Evolutionary conservation across 805 yeast species (phyloP).

Genomic region (Saturnispora hagleri): DNA sequence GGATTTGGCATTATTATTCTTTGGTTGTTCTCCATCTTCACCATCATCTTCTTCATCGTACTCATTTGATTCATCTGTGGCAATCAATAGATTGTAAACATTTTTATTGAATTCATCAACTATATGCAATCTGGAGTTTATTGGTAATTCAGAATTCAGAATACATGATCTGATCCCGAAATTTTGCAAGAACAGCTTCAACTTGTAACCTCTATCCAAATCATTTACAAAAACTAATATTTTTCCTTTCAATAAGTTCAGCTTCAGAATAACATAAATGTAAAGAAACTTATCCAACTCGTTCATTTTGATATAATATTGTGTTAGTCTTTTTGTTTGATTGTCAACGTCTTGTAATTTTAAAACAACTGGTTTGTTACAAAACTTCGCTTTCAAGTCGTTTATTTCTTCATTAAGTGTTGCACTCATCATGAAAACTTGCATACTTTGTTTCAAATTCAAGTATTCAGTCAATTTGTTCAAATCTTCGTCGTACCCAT

Average conservation of each 20-base stretch:
- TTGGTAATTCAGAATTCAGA: constrained; percentile 84
- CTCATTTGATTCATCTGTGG: constrained; percentile 83
- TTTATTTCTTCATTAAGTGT: constrained; percentile 83
- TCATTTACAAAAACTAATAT: constrained; percentile 85
- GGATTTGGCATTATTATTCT: constrained; percentile 23
- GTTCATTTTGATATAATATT: constrained; percentile 75
- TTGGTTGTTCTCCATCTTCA: constrained; percentile 31
- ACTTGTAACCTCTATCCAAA: constrained; percentile 89
- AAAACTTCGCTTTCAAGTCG: constrained; percentile 63
- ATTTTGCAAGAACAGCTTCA: constrained; percentile 85
- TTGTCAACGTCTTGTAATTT: constrained; percentile 60
- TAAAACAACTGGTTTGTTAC: constrained; percentile 75
- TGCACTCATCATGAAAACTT: constrained; percentile 93
- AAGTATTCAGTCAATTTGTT: constrained; percentile 49
- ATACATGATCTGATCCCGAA: constrained; percentile 88
- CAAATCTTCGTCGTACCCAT: constrained; percentile 86
- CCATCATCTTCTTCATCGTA: constrained; percentile 27
- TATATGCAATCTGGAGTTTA: constrained; percentile 87
- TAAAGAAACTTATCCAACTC: constrained; percentile 89
- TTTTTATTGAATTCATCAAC: constrained; percentile 92
- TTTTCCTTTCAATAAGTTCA: constrained; percentile 83
- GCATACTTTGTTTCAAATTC: constrained; percentile 68
- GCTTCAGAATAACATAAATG: constrained; percentile 85
- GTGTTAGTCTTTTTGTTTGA: constrained; percentile 54
- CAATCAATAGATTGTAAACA: constrained; percentile 78